Evolutionary conservation across 345 rosid species (phyloP), one percentile per base, ranked within the genome.

Genomic region (Eucalyptus guilfoylei): DNA sequence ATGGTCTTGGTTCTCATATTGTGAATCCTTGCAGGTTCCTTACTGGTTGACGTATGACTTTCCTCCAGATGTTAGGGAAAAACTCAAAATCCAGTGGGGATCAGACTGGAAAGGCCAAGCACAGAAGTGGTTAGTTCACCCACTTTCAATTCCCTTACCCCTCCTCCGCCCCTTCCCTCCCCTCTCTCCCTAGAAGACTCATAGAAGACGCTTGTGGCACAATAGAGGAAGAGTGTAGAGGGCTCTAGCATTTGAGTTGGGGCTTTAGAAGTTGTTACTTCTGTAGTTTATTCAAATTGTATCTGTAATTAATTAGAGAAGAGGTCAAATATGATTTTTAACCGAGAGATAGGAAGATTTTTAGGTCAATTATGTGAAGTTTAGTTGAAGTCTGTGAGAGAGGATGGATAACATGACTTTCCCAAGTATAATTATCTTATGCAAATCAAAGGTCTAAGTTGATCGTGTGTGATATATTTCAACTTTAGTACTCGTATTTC

Each of bases 91-190:
- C 81, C 95, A 92, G 81, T 97, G 99, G 99, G 99, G 99, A 87
- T 91, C 96, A 30, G 98, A 96, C 91, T 98, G 98, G 98, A 96
- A 97, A 91, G 99, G 99, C 87, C 99, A 98, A 93, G 99, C 99
- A 21, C 99, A 98, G 90, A 98, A 96, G 92, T 98, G 99, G 99
- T 96, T 60, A 87, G 98, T 88, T 32, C 47, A 88, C 88, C 69
- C 52, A 72, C 42, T 72, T 34, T 72, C 81, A 1, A 62, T 67
- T 34, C 44, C 81, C 81, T 34, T 11, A 34, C 26, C 80, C 80
- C 14, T 19, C 44, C 14, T 52, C 26, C 2, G 11, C 44, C 44
- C 8, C 8, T 21, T 11, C 40, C 45, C 26, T 40, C 37, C 32
- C 81, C 24, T 72, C 12, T 72, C 4, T 21, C 30, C 47, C 5